Percentiles rank a stretch among this genome's conserved stretches.
phyloP scores from a whole-genome alignment of 148 eudicot genomes.

The Vaccinium myrtillus region DNA sequence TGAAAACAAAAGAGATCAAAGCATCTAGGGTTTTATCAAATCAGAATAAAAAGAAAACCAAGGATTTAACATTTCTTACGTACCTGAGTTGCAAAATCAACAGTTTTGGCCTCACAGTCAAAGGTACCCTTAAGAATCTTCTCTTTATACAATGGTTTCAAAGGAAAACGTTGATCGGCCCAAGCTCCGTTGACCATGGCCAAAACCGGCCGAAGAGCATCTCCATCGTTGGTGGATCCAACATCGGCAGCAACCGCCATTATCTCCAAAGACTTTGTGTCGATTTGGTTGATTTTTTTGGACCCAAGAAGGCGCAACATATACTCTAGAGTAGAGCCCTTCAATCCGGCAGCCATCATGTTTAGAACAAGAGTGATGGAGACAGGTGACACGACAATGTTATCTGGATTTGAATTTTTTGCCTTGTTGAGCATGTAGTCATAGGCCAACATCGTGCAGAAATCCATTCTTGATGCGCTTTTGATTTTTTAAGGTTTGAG shows the following conservation, averaged over 20 bases:
- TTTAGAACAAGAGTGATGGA: not conserved
- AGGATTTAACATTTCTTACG: not conserved
- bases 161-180: not conserved
- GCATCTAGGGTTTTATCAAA: too few species aligned
- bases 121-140: not conserved
- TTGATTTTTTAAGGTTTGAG: too few species aligned
- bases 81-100: not conserved
- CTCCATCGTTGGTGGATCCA: not conserved
- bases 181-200: conserved; percentile 14
- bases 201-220: not conserved
- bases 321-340: not conserved
- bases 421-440: too few species aligned
- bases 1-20: too few species aligned
- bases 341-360: not conserved
- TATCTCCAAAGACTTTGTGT: not conserved
- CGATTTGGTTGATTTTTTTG: not conserved
- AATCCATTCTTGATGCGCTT: too few species aligned
- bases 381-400: too few species aligned
- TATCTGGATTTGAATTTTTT: too few species aligned
- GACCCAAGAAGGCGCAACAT: not conserved
- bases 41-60: not conserved
- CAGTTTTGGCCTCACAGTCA: not conserved
- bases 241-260: not conserved
- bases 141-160: not conserved
- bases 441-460: too few species aligned